Evolutionary conservation across 768 basidiomycete species (phyloP).

Genomic region (Ramaria rubella): DNA sequence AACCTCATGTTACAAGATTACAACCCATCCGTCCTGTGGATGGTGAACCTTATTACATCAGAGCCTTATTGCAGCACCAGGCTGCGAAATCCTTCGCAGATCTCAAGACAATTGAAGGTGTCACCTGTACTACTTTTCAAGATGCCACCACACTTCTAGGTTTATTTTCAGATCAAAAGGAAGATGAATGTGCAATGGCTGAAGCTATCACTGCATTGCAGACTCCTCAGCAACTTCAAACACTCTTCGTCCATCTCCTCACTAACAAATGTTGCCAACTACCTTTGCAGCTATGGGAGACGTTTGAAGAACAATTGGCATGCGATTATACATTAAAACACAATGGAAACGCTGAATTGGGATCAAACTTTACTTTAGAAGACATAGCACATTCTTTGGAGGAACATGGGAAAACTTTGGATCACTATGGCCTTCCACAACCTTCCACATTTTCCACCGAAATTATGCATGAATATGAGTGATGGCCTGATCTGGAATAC

Average conservation of each 20-base stretch:
- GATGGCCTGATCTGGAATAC: conserved; percentile 15
- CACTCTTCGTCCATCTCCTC: conserved; percentile 34
- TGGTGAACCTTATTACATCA: conserved; percentile 15
- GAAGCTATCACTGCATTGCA: conserved; percentile 28
- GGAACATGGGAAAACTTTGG: conserved; percentile 23
- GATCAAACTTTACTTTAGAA: conserved; percentile 19
- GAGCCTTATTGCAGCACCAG: background rate
- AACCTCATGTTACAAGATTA: conserved; percentile 21
- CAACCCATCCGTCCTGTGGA: conserved; percentile 20
- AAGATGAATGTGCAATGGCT: conserved; percentile 25
- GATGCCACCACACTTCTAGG: conserved; percentile 20
- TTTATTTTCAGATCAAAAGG: conserved; percentile 20
- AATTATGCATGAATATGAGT: conserved; percentile 22
- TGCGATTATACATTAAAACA: conserved; percentile 18
- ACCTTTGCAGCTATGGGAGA: conserved; percentile 24
- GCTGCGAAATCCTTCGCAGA: background rate
- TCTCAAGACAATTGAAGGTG: background rate
- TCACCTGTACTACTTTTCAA: conserved; percentile 16
- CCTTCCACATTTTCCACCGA: no score
- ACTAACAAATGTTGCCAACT: conserved; percentile 27
- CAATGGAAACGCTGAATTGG: conserved; percentile 16
- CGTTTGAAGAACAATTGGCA: conserved; percentile 18
- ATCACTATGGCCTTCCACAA: conserved; percentile 26
- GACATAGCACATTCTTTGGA: conserved; percentile 19
- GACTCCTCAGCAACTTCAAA: conserved; percentile 32